Conservation (phyloP, 805 yeast species). For the Candida khao-thaluensis region DNA sequence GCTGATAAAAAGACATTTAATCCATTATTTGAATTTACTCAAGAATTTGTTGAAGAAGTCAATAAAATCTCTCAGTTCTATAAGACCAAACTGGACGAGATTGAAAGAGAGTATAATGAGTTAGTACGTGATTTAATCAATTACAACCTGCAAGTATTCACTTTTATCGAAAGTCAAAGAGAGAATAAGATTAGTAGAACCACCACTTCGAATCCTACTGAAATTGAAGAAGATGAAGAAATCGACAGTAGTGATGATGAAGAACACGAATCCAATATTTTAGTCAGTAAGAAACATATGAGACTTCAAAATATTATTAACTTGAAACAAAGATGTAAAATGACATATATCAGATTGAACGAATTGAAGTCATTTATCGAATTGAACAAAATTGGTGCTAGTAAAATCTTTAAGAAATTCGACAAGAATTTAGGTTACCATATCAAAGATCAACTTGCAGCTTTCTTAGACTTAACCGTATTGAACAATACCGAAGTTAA, state of each 20-base stretch:
- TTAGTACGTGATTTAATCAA: constrained; percentile 46
- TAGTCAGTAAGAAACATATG: constrained; percentile 49
- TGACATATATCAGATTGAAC: constrained; percentile 69
- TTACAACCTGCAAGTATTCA: constrained; percentile 14
- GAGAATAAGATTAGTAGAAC: constrained; percentile 15
- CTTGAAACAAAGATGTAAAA: constrained; percentile 62
- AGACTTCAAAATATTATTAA: constrained; percentile 57
- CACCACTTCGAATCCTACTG: constrained; percentile 24
- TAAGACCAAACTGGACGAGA: constrained; percentile 43
- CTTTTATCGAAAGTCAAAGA: constrained; percentile 6
- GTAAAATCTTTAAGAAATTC: constrained; percentile 87
- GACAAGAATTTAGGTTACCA: constrained; percentile 74
- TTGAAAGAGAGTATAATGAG: constrained; percentile 45
- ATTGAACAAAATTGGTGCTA: constrained; percentile 83
- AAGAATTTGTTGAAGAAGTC: constrained; percentile 48
- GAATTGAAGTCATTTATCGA: constrained; percentile 84
- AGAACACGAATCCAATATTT: constrained; percentile 44
- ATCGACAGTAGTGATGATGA: constrained; percentile 29
- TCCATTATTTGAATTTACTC: constrained; percentile 45
- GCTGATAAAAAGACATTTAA: constrained; percentile 9
- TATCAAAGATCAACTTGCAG: constrained; percentile 58
- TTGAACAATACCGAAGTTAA: constrained; percentile 43
- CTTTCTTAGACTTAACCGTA: constrained; percentile 27
- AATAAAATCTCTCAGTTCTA: constrained; percentile 54
- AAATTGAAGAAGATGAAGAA: constrained; percentile 26